phyloP scores from a whole-genome alignment of 1,284 basidiomycete genomes.

The Naganishia sp. region DNA sequence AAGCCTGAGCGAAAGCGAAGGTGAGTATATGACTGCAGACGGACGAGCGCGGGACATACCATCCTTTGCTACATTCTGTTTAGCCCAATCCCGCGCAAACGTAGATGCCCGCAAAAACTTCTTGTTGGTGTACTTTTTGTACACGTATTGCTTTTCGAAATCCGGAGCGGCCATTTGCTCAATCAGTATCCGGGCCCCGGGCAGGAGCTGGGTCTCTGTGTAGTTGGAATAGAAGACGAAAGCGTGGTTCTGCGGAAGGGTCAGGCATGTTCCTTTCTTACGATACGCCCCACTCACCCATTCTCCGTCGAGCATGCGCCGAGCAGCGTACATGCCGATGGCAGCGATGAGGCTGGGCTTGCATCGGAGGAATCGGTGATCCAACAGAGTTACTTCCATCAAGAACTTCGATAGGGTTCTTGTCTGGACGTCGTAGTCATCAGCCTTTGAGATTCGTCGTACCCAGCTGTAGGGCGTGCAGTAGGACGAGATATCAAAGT shows the following conservation, averaged over 20 bases:
- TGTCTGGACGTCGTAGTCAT: constrained; percentile 98
- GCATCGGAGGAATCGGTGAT: constrained; percentile 88
- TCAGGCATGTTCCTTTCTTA: constrained; percentile 2
- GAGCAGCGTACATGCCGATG: constrained; percentile 93
- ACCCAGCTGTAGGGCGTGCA: constrained; percentile 99
- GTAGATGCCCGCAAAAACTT: constrained; percentile 82
- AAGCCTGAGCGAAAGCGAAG: not conserved
- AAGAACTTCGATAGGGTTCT: constrained; percentile 96
- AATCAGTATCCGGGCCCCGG: constrained; percentile 78
- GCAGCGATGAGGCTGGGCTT: constrained; percentile 96
- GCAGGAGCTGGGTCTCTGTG: constrained; percentile 83
- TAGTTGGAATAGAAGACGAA: constrained; percentile 94
- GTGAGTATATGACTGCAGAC: not conserved
- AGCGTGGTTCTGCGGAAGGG: constrained; percentile 67
- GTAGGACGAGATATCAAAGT: constrained; percentile 94
- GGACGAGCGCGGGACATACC: constrained; percentile 11
- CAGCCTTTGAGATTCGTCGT: constrained; percentile 95
- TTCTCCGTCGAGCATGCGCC: constrained; percentile 85
- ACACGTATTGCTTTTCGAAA: constrained; percentile 85
- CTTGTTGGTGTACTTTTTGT: constrained; percentile 96
- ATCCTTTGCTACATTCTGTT: constrained; percentile 20
- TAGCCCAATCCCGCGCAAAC: constrained; percentile 59
- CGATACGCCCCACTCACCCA: constrained; percentile 69
- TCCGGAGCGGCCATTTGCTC: constrained; percentile 78
- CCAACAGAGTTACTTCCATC: constrained; percentile 92